A percentile compares a stretch with the other conserved stretches of the same genome.
phyloP scores from a whole-genome alignment of 352 stramenopile species.

The Globisporangium irregulare region DNA sequence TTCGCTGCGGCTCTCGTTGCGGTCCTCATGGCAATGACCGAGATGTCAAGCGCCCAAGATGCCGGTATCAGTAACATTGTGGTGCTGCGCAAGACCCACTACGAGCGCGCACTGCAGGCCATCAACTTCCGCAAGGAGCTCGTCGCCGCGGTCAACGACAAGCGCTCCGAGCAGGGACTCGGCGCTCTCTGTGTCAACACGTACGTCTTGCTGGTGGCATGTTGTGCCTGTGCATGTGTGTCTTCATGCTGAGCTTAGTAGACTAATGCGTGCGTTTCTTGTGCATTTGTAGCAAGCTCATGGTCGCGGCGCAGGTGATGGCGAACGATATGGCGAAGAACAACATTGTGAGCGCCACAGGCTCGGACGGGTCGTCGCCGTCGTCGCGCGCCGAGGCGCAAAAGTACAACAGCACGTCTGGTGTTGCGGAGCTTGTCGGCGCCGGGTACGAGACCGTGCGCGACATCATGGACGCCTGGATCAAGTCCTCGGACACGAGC shows the following conservation, averaged over 20 bases:
- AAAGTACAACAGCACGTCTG: constrained; percentile 28
- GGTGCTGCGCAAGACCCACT: constrained; percentile 9
- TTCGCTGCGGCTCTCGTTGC: not conserved
- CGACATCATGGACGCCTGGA: constrained; percentile 27
- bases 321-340: constrained; percentile 32
- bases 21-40: not conserved
- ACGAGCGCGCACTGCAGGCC: constrained; percentile 25
- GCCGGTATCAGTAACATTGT: constrained; percentile 8
- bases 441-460: constrained; percentile 25
- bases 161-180: constrained; percentile 31
- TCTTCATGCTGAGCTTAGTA: not conserved
- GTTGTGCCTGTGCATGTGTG: not conserved
- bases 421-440: constrained; percentile 29
- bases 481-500: constrained; percentile 22
- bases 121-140: constrained; percentile 47
- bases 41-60: not conserved
- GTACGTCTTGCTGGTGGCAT: constrained; percentile 6
- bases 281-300: constrained; percentile 23
- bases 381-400: constrained; percentile 24
- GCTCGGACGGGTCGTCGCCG: constrained; percentile 25
- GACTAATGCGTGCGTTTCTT: not conserved
- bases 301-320: constrained; percentile 27
- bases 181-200: constrained; percentile 40
- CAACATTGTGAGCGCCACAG: constrained; percentile 23
- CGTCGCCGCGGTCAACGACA: constrained; percentile 33